Percentiles rank a stretch among this genome's conserved stretches.
These are phyloP conservation scores for Saccharomycopsis babjevae DNA, from an alignment of 805 yeast genomes.

Conservation along the genomic window DNA sequence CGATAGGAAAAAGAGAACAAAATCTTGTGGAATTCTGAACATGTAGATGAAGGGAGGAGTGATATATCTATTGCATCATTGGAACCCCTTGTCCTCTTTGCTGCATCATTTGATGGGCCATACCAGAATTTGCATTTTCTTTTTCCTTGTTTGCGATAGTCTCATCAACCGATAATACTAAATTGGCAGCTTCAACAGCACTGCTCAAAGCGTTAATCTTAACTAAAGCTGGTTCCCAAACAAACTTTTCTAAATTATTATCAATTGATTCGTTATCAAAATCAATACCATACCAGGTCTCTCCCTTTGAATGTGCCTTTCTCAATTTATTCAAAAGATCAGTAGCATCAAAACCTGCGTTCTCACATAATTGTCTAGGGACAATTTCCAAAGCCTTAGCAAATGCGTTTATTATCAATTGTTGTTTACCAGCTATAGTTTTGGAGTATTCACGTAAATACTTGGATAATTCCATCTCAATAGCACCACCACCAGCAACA, in stretches of 20 bases:
- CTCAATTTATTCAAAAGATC: constrained; percentile 84
- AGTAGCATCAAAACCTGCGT: constrained; percentile 98
- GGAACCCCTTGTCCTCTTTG: constrained; percentile 72
- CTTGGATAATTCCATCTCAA: constrained; percentile 93
- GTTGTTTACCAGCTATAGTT: constrained; percentile 92
- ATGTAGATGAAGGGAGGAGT: background rate
- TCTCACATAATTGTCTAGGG: constrained; percentile 96
- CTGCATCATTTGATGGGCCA: constrained; percentile 36
- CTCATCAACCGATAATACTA: constrained; percentile 92
- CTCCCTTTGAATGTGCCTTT: constrained; percentile 91
- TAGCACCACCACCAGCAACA: constrained; percentile 99
- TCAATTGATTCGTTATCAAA: constrained; percentile 76
- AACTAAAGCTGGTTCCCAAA: constrained; percentile 97
- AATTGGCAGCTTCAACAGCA: constrained; percentile 94
- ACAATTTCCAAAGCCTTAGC: constrained; percentile 93
- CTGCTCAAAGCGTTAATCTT: constrained; percentile 88
- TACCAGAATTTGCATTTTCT: constrained; percentile 40
- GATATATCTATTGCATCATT: constrained; percentile 2
- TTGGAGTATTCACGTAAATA: constrained; percentile 79
- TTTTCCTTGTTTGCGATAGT: constrained; percentile 70
- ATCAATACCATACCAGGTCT: constrained; percentile 86
- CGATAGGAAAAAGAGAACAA: background rate
- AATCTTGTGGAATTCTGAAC: background rate
- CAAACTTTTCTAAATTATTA: constrained; percentile 74
- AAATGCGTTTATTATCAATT: constrained; percentile 80